Conservation (phyloP, 768 basidiomycete species). For the Pholiota conissans region DNA sequence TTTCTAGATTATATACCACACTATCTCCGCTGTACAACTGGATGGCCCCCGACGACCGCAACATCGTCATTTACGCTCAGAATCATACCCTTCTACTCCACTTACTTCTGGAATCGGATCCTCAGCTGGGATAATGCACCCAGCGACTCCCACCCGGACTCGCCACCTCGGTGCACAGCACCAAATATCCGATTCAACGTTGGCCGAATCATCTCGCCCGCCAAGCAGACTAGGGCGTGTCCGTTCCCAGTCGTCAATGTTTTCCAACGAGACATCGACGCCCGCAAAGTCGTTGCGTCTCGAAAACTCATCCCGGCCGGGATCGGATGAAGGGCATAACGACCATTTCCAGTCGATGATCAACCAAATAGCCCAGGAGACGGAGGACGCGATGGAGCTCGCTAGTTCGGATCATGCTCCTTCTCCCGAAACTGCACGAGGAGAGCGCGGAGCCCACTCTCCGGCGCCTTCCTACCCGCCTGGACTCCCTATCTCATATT, state of each 20-base stretch:
- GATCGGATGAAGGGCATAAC: constrained; percentile 32
- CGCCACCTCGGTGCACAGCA: constrained; percentile 14
- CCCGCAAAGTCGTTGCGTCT: constrained; percentile 10
- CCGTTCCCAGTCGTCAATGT: constrained; percentile 25
- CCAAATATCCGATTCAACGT: constrained; percentile 21
- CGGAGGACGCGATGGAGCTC: constrained; percentile 45
- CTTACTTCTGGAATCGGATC: background rate
- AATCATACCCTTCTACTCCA: constrained; percentile 15
- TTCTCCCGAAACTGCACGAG: constrained; percentile 13
- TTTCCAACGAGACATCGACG: constrained; percentile 20
- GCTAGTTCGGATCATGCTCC: constrained; percentile 29
- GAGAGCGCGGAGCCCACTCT: background rate
- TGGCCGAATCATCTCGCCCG: constrained; percentile 17
- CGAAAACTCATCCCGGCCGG: constrained; percentile 7
- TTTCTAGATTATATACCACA: constrained; percentile 17
- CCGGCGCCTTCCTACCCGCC: constrained; percentile 11
- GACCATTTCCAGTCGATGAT: constrained; percentile 54
- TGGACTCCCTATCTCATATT: constrained; percentile 5
- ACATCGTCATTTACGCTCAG: constrained; percentile 20
- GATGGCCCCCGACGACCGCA: constrained; percentile 11
- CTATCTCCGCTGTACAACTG: constrained; percentile 15
- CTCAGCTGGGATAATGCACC: constrained; percentile 6
- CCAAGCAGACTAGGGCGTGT: constrained; percentile 15
- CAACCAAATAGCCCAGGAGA: constrained; percentile 50
- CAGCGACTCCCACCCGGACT: constrained; percentile 6